phyloP scores from a whole-genome alignment of 306 rosid species.

The Aeschynomene evenia region DNA sequence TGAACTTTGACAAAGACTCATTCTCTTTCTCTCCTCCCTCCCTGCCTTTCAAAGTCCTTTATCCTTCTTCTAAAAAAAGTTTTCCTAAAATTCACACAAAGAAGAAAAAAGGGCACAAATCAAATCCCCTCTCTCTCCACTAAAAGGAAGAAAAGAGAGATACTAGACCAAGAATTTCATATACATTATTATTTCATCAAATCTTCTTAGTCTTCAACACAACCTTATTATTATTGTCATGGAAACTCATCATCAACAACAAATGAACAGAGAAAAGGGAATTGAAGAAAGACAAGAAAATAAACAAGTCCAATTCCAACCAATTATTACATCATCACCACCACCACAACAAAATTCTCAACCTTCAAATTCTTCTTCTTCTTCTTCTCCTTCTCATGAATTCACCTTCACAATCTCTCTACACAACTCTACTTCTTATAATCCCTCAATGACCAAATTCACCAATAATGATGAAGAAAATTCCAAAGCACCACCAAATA shows the following conservation, averaged over 20 bases:
- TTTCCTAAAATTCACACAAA: conserved; percentile 39
- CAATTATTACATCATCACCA: conserved; percentile 22
- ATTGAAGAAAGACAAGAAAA: conserved; percentile 26
- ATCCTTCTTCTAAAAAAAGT: conserved; percentile 32
- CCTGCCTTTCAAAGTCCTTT: conserved; percentile 48
- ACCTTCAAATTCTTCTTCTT: conserved; percentile 33
- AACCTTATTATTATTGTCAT: conserved; percentile 46
- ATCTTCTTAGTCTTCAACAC: conserved; percentile 30
- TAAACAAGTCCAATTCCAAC: conserved; percentile 21
- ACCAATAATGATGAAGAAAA: conserved; percentile 33
- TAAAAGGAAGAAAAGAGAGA: conserved; percentile 18
- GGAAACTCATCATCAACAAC: conserved; percentile 54
- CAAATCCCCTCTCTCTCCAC: conserved; percentile 5
- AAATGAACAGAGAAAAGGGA: conserved; percentile 39
- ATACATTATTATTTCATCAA: conserved; percentile 36
- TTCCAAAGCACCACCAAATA: conserved; percentile 30
- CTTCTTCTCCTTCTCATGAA: conserved; percentile 89
- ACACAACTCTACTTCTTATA: conserved; percentile 30
- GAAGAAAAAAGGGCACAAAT: conserved; percentile 9
- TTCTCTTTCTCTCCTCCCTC: conserved; percentile 35
- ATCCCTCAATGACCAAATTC: conserved; percentile 37
- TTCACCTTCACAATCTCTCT: conserved; percentile 92
- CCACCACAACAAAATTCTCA: conserved; percentile 35
- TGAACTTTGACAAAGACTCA: conserved; percentile 38
- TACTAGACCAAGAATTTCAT: conserved; percentile 35